Base-by-base conservation (phyloP, 2,329 filamentous ascomycete species). In the Sclerotinia borealis region DNA sequence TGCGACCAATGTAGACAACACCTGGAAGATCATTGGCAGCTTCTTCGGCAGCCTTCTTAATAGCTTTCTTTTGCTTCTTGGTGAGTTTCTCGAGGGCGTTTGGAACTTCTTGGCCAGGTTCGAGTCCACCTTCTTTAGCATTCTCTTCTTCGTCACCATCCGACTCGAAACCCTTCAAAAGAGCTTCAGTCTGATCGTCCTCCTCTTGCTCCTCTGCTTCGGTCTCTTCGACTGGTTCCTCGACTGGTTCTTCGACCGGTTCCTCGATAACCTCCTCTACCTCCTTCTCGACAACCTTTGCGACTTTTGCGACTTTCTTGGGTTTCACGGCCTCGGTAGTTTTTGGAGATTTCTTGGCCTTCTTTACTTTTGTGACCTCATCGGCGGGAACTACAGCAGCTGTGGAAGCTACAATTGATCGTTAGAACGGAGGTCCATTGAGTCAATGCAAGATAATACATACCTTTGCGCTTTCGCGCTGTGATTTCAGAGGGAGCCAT, bases 1-100 rank as follows among this genome's bases (percentile, higher is more conserved):
- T 88, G 68, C 92, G 91, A 74, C 91, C 92, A 72, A 99, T 83
- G 78, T 96, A 98, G 73, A 98, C 83, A 47, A 95, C 88, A 52
- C 93, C 93, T 1, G 90, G 85, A 59, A 84, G 82, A 52, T 82
- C 80, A 63, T 79, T 79, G 25, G 72, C 72, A 36, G 80, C 77
- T 6, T 70, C 70, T 66, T 76, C 76, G 61, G 69, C 71, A 61
- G 56, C 77, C 66, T 80, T 78, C 70, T 81, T 79, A 60, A 78
- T 75, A 65, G 79, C 78, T 70, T 82, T 80, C 67, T 78, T 76
- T 56, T 86, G 76, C 69, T 80, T 80, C 70, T 79, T 79, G 72
- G 77, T 78, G 13, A 72, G 59, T 52, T 69, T 63, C 17, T 61
- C 59, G 25, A 61, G 59, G 25, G 67, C 66, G 6, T 61, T 63